phyloP scores from a whole-genome alignment of 1,284 basidiomycete species.

The Malassezia caprae region DNA sequence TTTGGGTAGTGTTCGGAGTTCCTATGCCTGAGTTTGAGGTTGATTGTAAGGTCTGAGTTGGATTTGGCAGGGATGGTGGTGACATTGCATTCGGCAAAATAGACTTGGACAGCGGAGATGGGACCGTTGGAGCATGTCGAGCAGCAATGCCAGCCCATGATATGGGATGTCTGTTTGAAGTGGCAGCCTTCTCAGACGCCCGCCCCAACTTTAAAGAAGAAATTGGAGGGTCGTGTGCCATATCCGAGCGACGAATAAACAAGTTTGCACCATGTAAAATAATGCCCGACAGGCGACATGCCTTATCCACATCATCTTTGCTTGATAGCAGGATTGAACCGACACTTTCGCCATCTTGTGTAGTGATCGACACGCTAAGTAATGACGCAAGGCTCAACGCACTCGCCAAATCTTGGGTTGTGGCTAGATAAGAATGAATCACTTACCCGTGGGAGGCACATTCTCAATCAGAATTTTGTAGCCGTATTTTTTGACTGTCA shows the following conservation, averaged over 20 bases:
- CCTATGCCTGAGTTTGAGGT: not conserved
- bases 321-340: not conserved
- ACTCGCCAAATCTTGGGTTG: not conserved
- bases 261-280: not conserved
- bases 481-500: not conserved
- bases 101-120: not conserved
- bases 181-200: not conserved
- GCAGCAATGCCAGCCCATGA: not conserved
- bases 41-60: not conserved
- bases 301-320: not conserved
- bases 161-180: not conserved
- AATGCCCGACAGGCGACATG: not conserved
- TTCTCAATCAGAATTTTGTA: constrained; percentile 7
- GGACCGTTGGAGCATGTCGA: not conserved
- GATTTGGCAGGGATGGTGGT: not conserved
- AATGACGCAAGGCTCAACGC: not conserved
- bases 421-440: not conserved
- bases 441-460: not conserved
- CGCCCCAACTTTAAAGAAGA: not conserved
- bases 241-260: not conserved
- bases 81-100: not conserved
- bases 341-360: not conserved
- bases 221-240: not conserved
- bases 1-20: constrained; percentile 10
- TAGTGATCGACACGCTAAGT: not conserved